Percentiles rank a stretch among this genome's conserved stretches.
Evolutionary conservation across 208 protist genomes (phyloP).

Genomic region (Leptomonas seymouri): DNA sequence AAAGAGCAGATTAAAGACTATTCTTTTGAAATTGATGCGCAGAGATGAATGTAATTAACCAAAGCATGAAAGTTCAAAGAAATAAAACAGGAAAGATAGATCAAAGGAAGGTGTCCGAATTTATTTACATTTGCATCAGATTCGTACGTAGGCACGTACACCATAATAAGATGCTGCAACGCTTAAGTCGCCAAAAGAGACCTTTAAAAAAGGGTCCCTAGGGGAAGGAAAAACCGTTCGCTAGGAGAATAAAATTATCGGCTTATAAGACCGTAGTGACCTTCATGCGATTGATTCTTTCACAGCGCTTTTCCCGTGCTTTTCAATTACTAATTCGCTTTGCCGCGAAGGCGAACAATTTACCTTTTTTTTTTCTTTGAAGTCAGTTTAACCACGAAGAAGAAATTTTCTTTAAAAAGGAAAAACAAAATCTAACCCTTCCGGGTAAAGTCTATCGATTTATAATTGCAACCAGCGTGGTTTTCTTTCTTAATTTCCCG

Average conservation of each 20-base stretch:
- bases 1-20: conserved; percentile 4
- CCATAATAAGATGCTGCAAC: background rate
- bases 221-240: too few species aligned
- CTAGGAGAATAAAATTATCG: too few species aligned
- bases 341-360: too few species aligned
- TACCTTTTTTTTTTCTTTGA: conserved; percentile 19
- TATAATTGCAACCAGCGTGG: conserved; percentile 18
- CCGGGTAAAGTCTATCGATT: conserved; percentile 34
- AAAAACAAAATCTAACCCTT: conserved; percentile 37
- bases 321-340: too few species aligned
- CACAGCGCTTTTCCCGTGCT: too few species aligned
- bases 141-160: background rate
- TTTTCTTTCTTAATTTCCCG: conserved; percentile 6
- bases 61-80: conserved; percentile 1
- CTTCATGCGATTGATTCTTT: too few species aligned
- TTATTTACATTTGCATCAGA: too few species aligned
- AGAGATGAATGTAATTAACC: background rate
- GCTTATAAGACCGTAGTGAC: too few species aligned
- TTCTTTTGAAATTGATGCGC: background rate
- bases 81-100: background rate
- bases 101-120: too few species aligned
- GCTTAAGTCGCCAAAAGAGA: too few species aligned
- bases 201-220: too few species aligned
- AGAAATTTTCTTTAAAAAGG: background rate
- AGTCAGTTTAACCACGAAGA: background rate